Conservation (phyloP, 768 basidiomycete species). For the Lactarius psammicola region DNA sequence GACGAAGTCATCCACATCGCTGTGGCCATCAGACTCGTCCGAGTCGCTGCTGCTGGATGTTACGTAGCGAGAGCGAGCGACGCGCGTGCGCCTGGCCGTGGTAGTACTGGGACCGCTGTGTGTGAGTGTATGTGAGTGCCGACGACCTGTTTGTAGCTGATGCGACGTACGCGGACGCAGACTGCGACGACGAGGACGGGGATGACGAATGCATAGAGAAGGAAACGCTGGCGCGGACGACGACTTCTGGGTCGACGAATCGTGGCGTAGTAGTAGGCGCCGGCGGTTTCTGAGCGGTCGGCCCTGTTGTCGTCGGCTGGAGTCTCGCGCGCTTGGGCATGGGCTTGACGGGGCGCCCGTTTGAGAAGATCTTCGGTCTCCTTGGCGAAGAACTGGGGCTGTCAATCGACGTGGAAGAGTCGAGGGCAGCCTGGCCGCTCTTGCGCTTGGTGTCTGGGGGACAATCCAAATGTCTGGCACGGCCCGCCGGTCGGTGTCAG, state of each 20-base stretch:
- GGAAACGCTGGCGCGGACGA: neutral
- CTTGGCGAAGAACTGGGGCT: neutral
- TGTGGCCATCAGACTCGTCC: neutral
- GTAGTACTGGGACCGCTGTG: neutral
- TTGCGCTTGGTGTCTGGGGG: constrained; percentile 4
- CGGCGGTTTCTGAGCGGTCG: neutral
- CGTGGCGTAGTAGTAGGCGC: neutral
- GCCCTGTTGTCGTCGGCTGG: neutral
- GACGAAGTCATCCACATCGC: neutral
- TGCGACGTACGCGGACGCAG: neutral
- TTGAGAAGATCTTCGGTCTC: neutral
- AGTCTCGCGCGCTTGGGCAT: constrained; percentile 11
- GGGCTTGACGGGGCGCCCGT: constrained; percentile 2
- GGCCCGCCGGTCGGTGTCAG: neutral
- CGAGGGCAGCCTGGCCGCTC: constrained; percentile 19
- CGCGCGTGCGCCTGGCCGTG: neutral
- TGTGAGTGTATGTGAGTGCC: neutral
- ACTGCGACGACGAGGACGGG: neutral
- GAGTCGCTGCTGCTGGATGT: neutral
- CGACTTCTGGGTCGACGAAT: neutral
- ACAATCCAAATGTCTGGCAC: neutral
- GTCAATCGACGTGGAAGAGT: neutral
- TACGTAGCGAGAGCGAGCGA: neutral
- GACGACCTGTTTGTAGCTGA: neutral
- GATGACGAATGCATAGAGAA: neutral